phyloP scores from a whole-genome alignment of 352 stramenopile species.

The Globisporangium irregulare region DNA sequence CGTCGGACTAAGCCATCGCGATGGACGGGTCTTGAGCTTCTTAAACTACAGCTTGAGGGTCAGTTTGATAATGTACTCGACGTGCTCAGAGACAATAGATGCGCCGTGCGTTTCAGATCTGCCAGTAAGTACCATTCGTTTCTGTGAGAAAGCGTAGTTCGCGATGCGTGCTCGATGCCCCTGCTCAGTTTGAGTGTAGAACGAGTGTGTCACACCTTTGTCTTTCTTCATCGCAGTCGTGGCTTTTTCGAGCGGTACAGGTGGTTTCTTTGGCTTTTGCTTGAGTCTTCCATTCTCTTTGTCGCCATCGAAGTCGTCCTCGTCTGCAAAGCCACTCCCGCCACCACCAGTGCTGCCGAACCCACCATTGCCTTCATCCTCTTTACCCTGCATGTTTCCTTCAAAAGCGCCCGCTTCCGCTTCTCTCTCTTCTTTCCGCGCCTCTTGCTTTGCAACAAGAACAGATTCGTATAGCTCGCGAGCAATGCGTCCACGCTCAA shows the following conservation, averaged over 20 bases:
- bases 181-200: slow-evolving; percentile 63
- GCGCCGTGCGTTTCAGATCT: slow-evolving; percentile 53
- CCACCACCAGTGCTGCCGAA: not conserved
- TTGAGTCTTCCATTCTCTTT: slow-evolving; percentile 3
- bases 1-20: slow-evolving; percentile 73
- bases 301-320: slow-evolving; percentile 8
- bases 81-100: slow-evolving; percentile 53
- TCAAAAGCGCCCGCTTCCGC: not conserved
- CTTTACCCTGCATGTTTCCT: not conserved
- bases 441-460: slow-evolving; percentile 43
- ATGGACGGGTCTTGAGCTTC: slow-evolving; percentile 57
- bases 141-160: slow-evolving; percentile 34
- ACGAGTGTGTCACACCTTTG: slow-evolving; percentile 74
- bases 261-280: slow-evolving; percentile 9
- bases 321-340: not conserved
- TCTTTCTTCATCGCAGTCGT: slow-evolving; percentile 36
- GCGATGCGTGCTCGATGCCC: slow-evolving; percentile 32
- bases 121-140: slow-evolving; percentile 39
- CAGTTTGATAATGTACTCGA: slow-evolving; percentile 68
- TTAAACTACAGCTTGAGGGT: slow-evolving; percentile 52
- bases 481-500: slow-evolving; percentile 68
- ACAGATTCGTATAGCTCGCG: slow-evolving; percentile 75
- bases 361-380: not conserved
- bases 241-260: slow-evolving; percentile 39
- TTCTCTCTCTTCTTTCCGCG: slow-evolving; percentile 1